phyloP scores from a whole-genome alignment of 345 rosid genomes.

The Syzygium grande region DNA sequence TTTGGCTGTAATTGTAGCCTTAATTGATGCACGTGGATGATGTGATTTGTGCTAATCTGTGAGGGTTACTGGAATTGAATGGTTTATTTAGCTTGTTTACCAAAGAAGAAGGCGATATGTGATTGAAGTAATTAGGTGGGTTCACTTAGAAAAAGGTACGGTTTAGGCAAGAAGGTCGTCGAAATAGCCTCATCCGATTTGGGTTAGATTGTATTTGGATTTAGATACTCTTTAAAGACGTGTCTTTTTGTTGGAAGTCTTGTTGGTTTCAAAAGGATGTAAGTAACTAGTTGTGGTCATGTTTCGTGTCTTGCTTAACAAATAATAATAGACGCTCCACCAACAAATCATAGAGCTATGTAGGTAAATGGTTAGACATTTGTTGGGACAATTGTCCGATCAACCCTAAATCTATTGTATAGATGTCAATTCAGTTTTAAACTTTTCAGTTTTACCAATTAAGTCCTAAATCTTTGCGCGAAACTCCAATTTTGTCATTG shows the following conservation, averaged over 20 bases:
- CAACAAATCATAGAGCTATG: not conserved
- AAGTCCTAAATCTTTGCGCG: fast-evolving
- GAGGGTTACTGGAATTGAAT: no score
- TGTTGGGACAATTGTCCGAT: not conserved
- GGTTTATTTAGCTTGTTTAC: no score
- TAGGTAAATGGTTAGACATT: not conserved
- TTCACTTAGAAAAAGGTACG: not conserved
- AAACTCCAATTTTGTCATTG: not conserved
- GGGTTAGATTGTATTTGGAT: not conserved
- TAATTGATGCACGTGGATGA: no score
- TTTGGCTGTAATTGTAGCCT: no score
- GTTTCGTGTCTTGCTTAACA: not conserved
- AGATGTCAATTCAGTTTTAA: not conserved
- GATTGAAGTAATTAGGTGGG: not conserved
- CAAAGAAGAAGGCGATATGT: not conserved
- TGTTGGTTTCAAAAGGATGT: not conserved
- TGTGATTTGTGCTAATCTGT: no score
- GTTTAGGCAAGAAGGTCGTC: not conserved
- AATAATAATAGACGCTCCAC: not conserved
- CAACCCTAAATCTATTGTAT: not conserved
- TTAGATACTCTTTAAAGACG: not conserved
- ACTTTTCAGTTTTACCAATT: not conserved
- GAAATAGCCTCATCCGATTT: not conserved
- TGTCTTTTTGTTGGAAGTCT: not conserved
- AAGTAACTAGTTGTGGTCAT: not conserved